Base-by-base conservation (phyloP, 1,284 basidiomycete species). In the Cryptococcus amylolentus region DNA sequence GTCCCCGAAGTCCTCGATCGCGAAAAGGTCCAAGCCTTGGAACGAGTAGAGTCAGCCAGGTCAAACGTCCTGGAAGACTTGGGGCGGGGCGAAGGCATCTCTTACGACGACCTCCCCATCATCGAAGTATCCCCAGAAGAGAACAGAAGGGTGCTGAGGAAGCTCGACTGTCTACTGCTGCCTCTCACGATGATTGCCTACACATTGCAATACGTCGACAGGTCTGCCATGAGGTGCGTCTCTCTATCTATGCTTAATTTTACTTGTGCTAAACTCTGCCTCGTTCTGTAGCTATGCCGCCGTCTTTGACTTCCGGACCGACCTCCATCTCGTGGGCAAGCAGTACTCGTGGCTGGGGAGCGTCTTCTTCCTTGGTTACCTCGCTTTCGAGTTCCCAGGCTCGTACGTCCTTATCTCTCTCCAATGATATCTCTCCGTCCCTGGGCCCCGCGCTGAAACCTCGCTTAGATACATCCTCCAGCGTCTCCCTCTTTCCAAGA, bases 131-230 rank as follows among this genome's bases (percentile, higher is more conserved):
- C 67, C 4, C 51, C 55, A 1, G 60, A 60, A n/a, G 71, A 74
- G 38, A 61, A 65, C 45, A 58, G 53, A 42, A 56, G 55, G 5
- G 67, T 77, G 8, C 48, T 67, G 13, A 63, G 67, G 35, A 73
- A 74, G 60, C 65, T 77, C 18, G 75, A 77, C 50, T 39, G 50
- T 37, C 37, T 65, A 7, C 62, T 74, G 1, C 56, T 77, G 8
- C 73, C 75, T 14, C 67, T 74, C 38, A 70, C 72, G 16, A 69
- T 73, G 58, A 59, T 61, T 12, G 70, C 73, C 38, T 77, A 75
- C 51, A 71, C 67, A 13, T 55, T 77, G n/a, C 75, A 77, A 53
- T 77, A 72, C 53, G 64, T 73, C 43, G 75, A 77, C 60, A 69
- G 73, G 51, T 68, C 68, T 28, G 73, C 74, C 10, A 73, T 77